Evolutionary conservation across 805 yeast genomes (phyloP), one percentile per base, ranked within the genome.

Genomic region (Spathaspora gorwiae): DNA sequence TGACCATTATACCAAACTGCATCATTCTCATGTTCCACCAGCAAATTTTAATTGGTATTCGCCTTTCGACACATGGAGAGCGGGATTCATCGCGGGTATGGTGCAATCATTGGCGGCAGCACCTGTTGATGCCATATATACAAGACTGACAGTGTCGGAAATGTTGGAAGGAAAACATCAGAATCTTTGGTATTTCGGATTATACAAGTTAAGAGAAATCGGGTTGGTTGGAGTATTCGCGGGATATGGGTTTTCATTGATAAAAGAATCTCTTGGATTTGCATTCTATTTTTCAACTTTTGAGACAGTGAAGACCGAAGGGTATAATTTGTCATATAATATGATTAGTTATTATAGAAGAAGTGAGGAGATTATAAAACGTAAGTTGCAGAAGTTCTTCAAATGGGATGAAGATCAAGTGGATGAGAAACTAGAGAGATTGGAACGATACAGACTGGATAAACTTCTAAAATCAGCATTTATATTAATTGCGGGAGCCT

Each of bases 101-200:
- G 80, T 82, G 24, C 96, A 94, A 55, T 85, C 95, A n/a, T 66
- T 88, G 13, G 90, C 88, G 0, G 96, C 96, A 1, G 92, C 97
- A 1, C 98, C 98, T 0, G 73, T 92, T 5, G 97, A 92, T 64
- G 96, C 97, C 7, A 80, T 92, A 3, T 86, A 84, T 57, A 80
- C 95, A 1, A 73, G 97, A 52, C 87, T 90, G 51, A 75, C 82
- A 1, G 83, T 88, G 5, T 78, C 84, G 9, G 96, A 89, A 52
- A 66, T 90, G 43, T 64, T 88, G 12, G 75, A 77, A 43, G 86
- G 89, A 6, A 56, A 75, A 30, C 83, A 86, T 62, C 78, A 78
- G 47, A 84, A 84, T 47, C 61, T 90, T 46, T 88, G 97, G 95
- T 65, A 66, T 26, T 92, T 88, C 62, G 90, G 92, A 0, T 60